Base-by-base conservation (phyloP, 805 yeast species). In the Yarrowia sp. region DNA sequence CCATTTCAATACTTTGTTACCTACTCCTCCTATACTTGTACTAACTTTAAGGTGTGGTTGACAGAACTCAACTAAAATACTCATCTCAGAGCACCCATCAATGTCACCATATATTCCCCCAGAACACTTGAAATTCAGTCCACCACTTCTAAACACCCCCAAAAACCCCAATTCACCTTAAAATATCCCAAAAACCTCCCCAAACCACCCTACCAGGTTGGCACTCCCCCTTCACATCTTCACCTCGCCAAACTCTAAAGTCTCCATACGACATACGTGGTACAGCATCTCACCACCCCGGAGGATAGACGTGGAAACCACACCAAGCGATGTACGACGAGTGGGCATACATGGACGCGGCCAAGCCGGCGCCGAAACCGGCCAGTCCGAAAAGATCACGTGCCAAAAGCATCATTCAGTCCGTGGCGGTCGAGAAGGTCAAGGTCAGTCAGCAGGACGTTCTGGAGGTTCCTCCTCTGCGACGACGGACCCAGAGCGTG, bases 281-380 rank as follows among this genome's bases (percentile, higher is more conserved):
- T 48, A 35, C 55, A 48, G 41, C 31, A 33, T 33, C 33, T 13
- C 22, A 38, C 31, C 55, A 32, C n/a, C 9, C 11, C 39, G 32
- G 55, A 35, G 41, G 41, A 48, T 33, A 48, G 41, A 48, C 39
- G 39, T 11, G 53, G 53, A 13, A 14, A 32, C 28, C 28, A 18
- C 32, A 48, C 38, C 55, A 35, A 48, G 53, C 11, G 11, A 70
- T 73, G 75, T 68, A 69, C 66, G 76, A 73, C 64, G 75, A 73
- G 53, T 73, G 76, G 76, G 75, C 75, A 15, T 73, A 73, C 66
- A 69, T 72, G 43, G 53, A 65, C 35, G 64, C 45, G 48, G 35
- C 62, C 32, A 57, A 48, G 63, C 44, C 66, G 44, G 39, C 61
- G 7, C 47, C 47, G 5, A 55, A 51, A 39, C 58, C 42, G 22